Evolutionary conservation across 148 eudicot genomes (phyloP).

Genomic region (Vaccinium myrtillus): DNA sequence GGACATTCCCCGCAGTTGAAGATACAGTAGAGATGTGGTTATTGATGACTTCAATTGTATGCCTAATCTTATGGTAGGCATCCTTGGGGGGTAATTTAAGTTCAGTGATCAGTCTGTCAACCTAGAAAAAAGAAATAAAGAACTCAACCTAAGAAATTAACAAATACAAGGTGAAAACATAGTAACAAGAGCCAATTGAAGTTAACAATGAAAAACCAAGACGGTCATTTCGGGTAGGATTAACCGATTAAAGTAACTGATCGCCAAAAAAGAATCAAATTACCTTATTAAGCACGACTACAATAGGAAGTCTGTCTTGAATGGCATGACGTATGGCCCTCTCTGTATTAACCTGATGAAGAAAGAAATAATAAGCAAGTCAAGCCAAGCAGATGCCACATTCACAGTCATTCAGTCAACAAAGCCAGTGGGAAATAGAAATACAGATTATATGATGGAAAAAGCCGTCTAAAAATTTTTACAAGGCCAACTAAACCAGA

Average conservation of each 20-base stretch:
- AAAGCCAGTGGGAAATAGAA: neutral
- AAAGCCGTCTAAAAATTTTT: neutral
- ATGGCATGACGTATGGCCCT: slow-evolving; percentile 98
- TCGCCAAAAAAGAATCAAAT: slow-evolving; percentile 1
- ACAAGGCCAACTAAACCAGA: neutral
- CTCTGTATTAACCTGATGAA: slow-evolving; percentile 84
- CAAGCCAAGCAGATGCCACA: slow-evolving; percentile 1
- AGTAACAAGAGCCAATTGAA: neutral
- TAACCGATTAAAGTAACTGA: neutral
- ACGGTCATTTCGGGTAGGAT: neutral
- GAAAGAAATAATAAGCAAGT: neutral
- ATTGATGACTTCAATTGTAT: slow-evolving; percentile 86
- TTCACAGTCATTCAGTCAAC: neutral
- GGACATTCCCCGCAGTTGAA: slow-evolving; percentile 83
- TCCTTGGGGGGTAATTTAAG: slow-evolving; percentile 96
- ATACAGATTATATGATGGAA: neutral
- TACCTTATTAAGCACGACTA: slow-evolving; percentile 94
- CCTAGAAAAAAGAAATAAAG: slow-evolving; percentile 38
- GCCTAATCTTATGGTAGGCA: slow-evolving; percentile 90
- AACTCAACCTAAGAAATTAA: slow-evolving; percentile 52
- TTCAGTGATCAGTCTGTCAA: slow-evolving; percentile 94
- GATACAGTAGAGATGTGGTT: slow-evolving; percentile 79
- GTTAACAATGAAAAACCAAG: neutral
- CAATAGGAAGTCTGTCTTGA: slow-evolving; percentile 90
- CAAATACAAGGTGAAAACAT: neutral